Base-by-base conservation (phyloP, 2,329 filamentous ascomycete species). In the Drechmeria coniospora region DNA sequence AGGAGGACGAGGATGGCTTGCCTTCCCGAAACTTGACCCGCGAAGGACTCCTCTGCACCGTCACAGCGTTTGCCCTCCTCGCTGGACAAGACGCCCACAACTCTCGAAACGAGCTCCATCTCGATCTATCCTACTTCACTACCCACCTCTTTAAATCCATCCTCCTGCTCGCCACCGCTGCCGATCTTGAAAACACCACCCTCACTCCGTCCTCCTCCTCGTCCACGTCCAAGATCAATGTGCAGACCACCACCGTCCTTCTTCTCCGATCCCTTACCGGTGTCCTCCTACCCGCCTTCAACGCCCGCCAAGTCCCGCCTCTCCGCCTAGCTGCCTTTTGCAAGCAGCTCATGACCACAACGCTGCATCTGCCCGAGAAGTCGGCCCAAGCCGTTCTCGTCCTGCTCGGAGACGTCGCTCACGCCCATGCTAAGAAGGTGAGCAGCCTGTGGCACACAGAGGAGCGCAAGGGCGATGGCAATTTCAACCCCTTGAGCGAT, bases 71-170 rank as follows among this genome's bases (percentile, higher is more conserved):
- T 46, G 84, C 87, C n/a, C 74, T 98, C 6, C 74, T 98, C 21
- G 81, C 90, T 37, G 87, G 90, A 26, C 90, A 98, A 57, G 87
- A 94, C 45, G 83, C 76, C 11, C 77, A 80, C 56, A 87, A 84
- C 55, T 79, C 83, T 26, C 79, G 83, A 32, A 69, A 75, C 23
- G 66, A 76, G 24, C 68, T 95, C 4, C 80, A 86, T 44, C 74
- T 98, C 26, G 92, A 98, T 50, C 71, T 98, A 21, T 83, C 79
- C 43, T 94, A 86, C 65, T 98, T 98, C 65, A 86, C 83, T 43
- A 82, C 79, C 10, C 81, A 94, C 53, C 79, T 98, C 33, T 98
- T 92, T 64, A 77, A 75, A 41, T 80, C 80, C 11, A 68, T 98
- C 5, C 70, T 87, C 40, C 65, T 78, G 2, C 68, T 93, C 15